Evolutionary conservation across 2,329 filamentous ascomycete genomes (phyloP).

Genomic region (Clonostachys byssicola): DNA sequence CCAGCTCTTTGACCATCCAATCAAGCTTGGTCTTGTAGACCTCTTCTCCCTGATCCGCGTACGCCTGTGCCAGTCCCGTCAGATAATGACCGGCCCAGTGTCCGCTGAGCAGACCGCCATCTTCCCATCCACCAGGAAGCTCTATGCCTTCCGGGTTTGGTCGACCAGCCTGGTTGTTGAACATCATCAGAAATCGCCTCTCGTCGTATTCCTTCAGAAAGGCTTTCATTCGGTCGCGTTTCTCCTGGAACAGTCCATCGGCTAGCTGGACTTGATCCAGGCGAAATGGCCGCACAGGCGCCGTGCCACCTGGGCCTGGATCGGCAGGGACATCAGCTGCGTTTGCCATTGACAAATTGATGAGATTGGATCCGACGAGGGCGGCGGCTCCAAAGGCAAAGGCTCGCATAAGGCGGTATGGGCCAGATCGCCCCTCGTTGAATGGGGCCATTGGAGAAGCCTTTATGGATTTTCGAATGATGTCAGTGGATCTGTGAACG

Average conservation of each 20-base stretch:
- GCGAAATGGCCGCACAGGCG: constrained; percentile 21
- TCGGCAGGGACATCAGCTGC: constrained; percentile 7
- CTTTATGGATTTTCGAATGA: too few species aligned
- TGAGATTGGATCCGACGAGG: too few species aligned
- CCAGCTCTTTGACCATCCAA: constrained; percentile 23
- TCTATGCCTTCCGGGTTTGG: constrained; percentile 15
- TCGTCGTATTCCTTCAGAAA: constrained; percentile 20
- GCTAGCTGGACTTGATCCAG: constrained; percentile 22
- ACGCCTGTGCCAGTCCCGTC: constrained; percentile 22
- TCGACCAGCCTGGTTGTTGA: constrained; percentile 22
- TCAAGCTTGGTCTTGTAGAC: constrained; percentile 21
- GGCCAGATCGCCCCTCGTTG: too few species aligned
- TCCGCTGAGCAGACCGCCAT: constrained; percentile 24
- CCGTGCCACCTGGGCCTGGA: constrained; percentile 17
- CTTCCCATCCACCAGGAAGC: constrained; percentile 23
- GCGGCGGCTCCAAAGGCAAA: too few species aligned
- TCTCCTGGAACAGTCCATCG: constrained; percentile 21
- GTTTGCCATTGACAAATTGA: too few species aligned
- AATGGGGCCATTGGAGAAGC: too few species aligned
- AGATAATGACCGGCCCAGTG: constrained; percentile 25
- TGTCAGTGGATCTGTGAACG: too few species aligned
- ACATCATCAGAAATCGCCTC: constrained; percentile 19
- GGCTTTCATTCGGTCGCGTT: constrained; percentile 21
- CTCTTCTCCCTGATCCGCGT: constrained; percentile 20
- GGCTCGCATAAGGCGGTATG: too few species aligned